Evolutionary conservation across 768 basidiomycete genomes (phyloP).

Genomic region (Lyophyllum decastes): DNA sequence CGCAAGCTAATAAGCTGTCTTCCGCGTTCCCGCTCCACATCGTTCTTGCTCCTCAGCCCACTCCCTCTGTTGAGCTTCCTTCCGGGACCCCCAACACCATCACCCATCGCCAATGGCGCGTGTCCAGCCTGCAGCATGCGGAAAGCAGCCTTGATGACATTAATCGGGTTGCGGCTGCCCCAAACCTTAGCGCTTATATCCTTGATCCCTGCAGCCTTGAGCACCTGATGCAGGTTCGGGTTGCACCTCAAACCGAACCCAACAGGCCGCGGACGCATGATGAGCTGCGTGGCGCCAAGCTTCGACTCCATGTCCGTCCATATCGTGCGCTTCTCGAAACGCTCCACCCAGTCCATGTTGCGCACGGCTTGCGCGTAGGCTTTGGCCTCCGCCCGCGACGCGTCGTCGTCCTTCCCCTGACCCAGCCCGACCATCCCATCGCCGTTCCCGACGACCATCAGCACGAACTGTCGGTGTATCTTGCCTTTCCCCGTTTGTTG

Average conservation of each 20-base stretch:
- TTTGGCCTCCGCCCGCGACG: conserved; percentile 51
- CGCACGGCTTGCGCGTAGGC: conserved; percentile 72
- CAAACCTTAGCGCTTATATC: conserved; percentile 95
- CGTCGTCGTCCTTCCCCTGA: conserved; percentile 72
- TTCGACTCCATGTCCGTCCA: conserved; percentile 90
- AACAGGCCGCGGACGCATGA: conserved; percentile 79
- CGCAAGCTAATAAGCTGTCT: conserved; percentile 71
- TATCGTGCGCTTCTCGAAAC: conserved; percentile 94
- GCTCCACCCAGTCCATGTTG: conserved; percentile 90
- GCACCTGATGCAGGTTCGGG: conserved; percentile 83
- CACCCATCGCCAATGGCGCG: conserved; percentile 78
- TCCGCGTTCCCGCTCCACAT: conserved; percentile 82
- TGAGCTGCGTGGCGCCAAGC: conserved; percentile 79
- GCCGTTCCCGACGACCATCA: conserved; percentile 81
- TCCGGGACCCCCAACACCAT: conserved; percentile 75
- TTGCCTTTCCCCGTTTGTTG: conserved; percentile 97
- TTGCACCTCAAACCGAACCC: conserved; percentile 94
- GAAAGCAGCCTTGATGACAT: conserved; percentile 85
- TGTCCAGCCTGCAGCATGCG: conserved; percentile 85
- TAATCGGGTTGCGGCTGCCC: conserved; percentile 85
- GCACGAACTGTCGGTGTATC: conserved; percentile 58
- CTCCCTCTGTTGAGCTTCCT: conserved; percentile 72
- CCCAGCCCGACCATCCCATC: conserved; percentile 83
- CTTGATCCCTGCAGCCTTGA: conserved; percentile 93
- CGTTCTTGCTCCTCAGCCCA: conserved; percentile 66